These are phyloP conservation scores for Mrakia blollopis DNA, from an alignment of 768 basidiomycete genomes.

Conservation along the genomic window DNA sequence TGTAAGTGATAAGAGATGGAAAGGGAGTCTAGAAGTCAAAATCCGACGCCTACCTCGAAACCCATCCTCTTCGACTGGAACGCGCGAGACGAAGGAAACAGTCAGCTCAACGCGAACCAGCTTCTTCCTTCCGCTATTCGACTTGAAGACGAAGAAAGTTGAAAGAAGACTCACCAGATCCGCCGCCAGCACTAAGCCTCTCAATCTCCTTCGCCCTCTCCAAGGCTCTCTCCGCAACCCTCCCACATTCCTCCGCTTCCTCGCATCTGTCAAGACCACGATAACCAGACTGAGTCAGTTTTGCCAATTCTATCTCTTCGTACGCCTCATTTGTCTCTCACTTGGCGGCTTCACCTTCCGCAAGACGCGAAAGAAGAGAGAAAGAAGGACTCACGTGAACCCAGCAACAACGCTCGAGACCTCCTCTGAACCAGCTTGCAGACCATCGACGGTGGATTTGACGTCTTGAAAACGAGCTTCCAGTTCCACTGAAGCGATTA, in stretches of 20 bases:
- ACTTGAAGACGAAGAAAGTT: no score
- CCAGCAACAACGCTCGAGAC: not conserved
- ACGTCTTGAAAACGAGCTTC: not conserved
- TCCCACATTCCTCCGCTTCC: conserved; percentile 30
- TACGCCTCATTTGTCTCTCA: no score
- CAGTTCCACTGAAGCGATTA: not conserved
- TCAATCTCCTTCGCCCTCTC: conserved; percentile 21
- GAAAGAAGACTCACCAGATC: not conserved
- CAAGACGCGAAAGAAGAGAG: not conserved
- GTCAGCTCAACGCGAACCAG: no score
- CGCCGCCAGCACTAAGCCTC: not conserved
- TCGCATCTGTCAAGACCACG: conserved; percentile 4
- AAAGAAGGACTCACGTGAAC: not conserved
- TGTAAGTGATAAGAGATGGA: not conserved
- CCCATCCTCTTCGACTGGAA: not conserved
- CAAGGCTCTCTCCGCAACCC: conserved; percentile 14
- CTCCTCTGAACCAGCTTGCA: not conserved
- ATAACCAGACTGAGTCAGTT: not conserved
- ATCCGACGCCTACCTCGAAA: not conserved
- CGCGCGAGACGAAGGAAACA: no score
- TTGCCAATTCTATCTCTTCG: no score
- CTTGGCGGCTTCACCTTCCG: no score
- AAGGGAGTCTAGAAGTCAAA: not conserved
- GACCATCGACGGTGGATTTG: not conserved
- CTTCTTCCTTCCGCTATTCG: no score